These are phyloP conservation scores for Skeletonema potamos DNA, from an alignment of 108 stramenopile species.

Conservation along the genomic window DNA sequence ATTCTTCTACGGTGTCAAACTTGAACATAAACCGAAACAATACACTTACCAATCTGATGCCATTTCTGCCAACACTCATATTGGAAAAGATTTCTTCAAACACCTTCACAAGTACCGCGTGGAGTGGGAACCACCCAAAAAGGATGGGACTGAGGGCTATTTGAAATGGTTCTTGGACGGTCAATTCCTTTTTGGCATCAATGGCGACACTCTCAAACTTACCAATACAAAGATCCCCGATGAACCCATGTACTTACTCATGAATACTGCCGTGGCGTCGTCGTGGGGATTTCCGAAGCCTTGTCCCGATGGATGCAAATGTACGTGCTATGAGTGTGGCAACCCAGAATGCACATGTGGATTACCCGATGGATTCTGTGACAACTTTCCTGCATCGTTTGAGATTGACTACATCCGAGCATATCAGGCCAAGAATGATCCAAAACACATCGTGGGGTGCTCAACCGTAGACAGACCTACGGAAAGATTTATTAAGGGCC, in stretches of 20 bases:
- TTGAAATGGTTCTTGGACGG: slow-evolving; percentile 82
- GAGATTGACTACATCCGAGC: slow-evolving; percentile 89
- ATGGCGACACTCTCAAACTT: slow-evolving; percentile 55
- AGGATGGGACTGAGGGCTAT: slow-evolving; percentile 66
- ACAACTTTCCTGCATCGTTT: slow-evolving; percentile 86
- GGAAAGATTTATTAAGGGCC: slow-evolving; percentile 81
- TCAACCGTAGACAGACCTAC: slow-evolving; percentile 82
- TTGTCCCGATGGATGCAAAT: slow-evolving; percentile 78
- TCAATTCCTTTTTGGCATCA: slow-evolving; percentile 64
- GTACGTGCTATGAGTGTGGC: slow-evolving; percentile 83
- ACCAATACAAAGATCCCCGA: slow-evolving; percentile 82
- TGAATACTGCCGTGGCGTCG: slow-evolving; percentile 84
- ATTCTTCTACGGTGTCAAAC: slow-evolving; percentile 88
- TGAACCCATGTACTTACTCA: slow-evolving; percentile 89
- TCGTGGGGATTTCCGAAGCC: slow-evolving; percentile 88
- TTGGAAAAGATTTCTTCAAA: slow-evolving; percentile 65
- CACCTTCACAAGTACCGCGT: slow-evolving; percentile 72
- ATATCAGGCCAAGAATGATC: slow-evolving; percentile 79
- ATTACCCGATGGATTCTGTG: slow-evolving; percentile 83
- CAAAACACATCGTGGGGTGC: slow-evolving; percentile 78
- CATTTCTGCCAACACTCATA: slow-evolving; percentile 76
- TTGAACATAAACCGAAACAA: slow-evolving; percentile 68
- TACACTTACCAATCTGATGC: slow-evolving; percentile 89
- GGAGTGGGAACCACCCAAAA: slow-evolving; percentile 88
- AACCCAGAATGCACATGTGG: slow-evolving; percentile 86